A percentile compares a stretch with the other conserved stretches of the same genome.
Conservation (phyloP, 768 basidiomycete genomes). For the Kwoniella newhampshirensis region DNA sequence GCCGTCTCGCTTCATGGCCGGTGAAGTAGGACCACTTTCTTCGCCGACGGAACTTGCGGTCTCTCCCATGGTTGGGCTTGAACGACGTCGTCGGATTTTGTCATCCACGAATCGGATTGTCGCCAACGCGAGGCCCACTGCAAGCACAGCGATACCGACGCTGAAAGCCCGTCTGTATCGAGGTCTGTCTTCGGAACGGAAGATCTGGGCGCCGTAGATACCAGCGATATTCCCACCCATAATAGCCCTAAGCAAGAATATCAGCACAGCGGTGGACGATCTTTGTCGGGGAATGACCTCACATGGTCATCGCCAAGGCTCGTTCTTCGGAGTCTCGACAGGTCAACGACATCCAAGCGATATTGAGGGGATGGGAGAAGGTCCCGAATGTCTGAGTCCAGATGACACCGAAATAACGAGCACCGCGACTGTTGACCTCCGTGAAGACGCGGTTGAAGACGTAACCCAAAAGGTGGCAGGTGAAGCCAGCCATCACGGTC, state of each 20-base stretch:
- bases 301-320: conserved; percentile 45
- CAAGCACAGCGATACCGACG: conserved; percentile 24
- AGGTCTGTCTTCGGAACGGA: conserved; percentile 38
- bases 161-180: conserved; percentile 34
- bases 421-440: conserved; percentile 14
- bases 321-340: conserved; percentile 37
- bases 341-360: conserved; percentile 45
- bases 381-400: conserved; percentile 26
- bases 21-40: no score
- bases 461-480: conserved; percentile 22
- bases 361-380: conserved; percentile 34
- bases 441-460: conserved; percentile 21
- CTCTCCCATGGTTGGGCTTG: no score
- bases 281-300: no score
- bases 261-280: no score
- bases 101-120: conserved; percentile 21
- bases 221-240: conserved; percentile 41
- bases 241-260: conserved; percentile 16
- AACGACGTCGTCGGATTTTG: no score
- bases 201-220: conserved; percentile 39
- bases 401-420: conserved; percentile 27
- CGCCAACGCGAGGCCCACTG: conserved; percentile 22
- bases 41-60: no score
- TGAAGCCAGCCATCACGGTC: conserved; percentile 9
- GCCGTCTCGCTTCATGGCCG: no score